A percentile compares a stretch with the other conserved stretches of the same genome.
Conservation (phyloP, 805 yeast genomes). For the Ogataea zsoltii region DNA sequence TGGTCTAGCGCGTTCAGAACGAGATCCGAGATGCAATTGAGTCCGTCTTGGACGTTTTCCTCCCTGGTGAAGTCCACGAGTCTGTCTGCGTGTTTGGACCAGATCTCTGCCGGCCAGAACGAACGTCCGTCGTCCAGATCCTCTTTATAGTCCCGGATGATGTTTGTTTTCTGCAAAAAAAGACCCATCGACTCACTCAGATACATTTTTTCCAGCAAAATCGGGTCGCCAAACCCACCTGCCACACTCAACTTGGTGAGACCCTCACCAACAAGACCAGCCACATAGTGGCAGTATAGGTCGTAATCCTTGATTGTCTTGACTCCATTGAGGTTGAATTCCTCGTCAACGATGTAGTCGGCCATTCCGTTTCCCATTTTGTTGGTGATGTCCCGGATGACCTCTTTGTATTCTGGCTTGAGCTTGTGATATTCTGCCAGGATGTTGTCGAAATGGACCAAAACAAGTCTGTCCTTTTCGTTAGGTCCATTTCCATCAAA, state of each 20-base stretch:
- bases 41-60: slow-evolving; percentile 52
- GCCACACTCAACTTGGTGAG: slow-evolving; percentile 77
- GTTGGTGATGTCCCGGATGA: slow-evolving; percentile 72
- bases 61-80: slow-evolving; percentile 60
- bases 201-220: slow-evolving; percentile 52
- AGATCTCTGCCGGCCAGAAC: slow-evolving; percentile 94
- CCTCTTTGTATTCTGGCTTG: slow-evolving; percentile 73
- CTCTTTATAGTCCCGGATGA: slow-evolving; percentile 92
- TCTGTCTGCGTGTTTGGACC: slow-evolving; percentile 75
- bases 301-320: slow-evolving; percentile 79
- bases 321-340: slow-evolving; percentile 79
- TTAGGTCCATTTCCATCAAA: slow-evolving; percentile 71
- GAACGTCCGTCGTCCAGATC: slow-evolving; percentile 90
- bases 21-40: slow-evolving; percentile 77
- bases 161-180: slow-evolving; percentile 93
- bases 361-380: slow-evolving; percentile 99
- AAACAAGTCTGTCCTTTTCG: slow-evolving; percentile 79
- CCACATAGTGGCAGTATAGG: slow-evolving; percentile 93
- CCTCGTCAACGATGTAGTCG: slow-evolving; percentile 75
- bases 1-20: slow-evolving; percentile 79
- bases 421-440: slow-evolving; percentile 71
- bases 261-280: slow-evolving; percentile 97
- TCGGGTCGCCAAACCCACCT: slow-evolving; percentile 66
- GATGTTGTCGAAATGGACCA: slow-evolving; percentile 74
- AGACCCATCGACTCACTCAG: slow-evolving; percentile 88